Conservation (phyloP, 371 early-diverging fungal genomes). For the Rhizomucor pusillus region DNA sequence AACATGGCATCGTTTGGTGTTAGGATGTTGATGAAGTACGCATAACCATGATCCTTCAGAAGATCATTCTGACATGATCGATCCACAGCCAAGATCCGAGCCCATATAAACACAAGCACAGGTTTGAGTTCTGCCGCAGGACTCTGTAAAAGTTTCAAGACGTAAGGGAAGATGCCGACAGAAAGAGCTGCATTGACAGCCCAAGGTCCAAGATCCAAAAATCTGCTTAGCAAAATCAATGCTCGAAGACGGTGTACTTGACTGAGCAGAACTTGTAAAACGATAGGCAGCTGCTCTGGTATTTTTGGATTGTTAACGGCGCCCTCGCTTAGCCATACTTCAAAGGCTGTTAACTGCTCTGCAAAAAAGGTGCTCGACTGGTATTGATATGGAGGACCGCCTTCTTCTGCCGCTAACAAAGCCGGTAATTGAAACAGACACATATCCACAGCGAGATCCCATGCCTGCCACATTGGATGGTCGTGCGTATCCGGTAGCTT, state of each 20-base stretch:
- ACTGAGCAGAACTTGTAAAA: slow-evolving; percentile 92
- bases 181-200: slow-evolving; percentile 91
- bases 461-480: slow-evolving; percentile 95
- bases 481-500: slow-evolving; percentile 85
- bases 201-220: slow-evolving; percentile 94
- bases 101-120: slow-evolving; percentile 95
- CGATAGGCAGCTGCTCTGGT: slow-evolving; percentile 94
- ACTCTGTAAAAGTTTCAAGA: slow-evolving; percentile 91
- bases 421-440: slow-evolving; percentile 89
- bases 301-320: slow-evolving; percentile 62
- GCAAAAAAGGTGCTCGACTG: slow-evolving; percentile 86
- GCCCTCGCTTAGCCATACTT: slow-evolving; percentile 91
- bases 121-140: slow-evolving; percentile 93
- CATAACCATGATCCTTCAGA: slow-evolving; percentile 88
- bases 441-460: slow-evolving; percentile 96
- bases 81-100: slow-evolving; percentile 92
- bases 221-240: slow-evolving; percentile 84
- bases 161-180: slow-evolving; percentile 97
- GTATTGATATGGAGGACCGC: slow-evolving; percentile 59
- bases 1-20: slow-evolving; percentile 71
- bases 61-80: slow-evolving; percentile 86
- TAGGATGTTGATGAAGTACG: slow-evolving; percentile 91
- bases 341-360: slow-evolving; percentile 95
- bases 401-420: slow-evolving; percentile 60
- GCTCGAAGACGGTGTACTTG: slow-evolving; percentile 94